A percentile compares a stretch with the other conserved stretches of the same genome.
Conservation (phyloP, 371 early-diverging fungal genomes). For the Mucor plumbeus region DNA sequence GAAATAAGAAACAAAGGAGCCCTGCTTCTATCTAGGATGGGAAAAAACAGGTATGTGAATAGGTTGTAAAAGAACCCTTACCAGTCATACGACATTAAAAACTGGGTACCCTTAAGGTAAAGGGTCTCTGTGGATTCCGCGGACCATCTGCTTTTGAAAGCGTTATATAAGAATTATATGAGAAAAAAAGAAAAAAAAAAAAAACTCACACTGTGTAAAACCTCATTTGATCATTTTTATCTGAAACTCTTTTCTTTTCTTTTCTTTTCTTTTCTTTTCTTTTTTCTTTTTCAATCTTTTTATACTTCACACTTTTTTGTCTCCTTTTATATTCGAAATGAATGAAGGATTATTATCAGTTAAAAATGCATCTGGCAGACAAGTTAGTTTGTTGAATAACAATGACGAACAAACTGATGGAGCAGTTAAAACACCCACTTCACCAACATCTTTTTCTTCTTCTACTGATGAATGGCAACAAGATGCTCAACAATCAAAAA, state of each 20-base stretch:
- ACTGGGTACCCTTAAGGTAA: constrained; percentile 12
- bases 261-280: constrained; percentile 10
- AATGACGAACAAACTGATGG: constrained; percentile 19
- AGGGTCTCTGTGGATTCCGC: constrained; percentile 15
- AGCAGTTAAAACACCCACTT: neutral
- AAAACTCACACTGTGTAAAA: neutral
- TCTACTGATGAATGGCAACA: constrained; percentile 21
- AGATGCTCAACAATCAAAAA: constrained; percentile 36
- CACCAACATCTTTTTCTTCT: constrained; percentile 9
- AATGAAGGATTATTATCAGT: constrained; percentile 37
- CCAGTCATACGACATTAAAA: constrained; percentile 4
- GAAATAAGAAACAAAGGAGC: no score
- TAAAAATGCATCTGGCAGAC: constrained; percentile 47
- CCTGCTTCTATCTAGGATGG: neutral
- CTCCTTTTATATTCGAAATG: constrained; percentile 4
- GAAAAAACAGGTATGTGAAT: no score
- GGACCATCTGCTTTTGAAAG: neutral
- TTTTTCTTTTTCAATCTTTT: neutral
- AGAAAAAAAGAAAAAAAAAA: neutral
- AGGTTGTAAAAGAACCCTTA: constrained; percentile 4
- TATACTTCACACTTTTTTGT: neutral
- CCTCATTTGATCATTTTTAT: constrained; percentile 11
- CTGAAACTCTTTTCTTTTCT: constrained; percentile 13
- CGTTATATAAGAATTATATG: constrained; percentile 8
- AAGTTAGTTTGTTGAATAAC: constrained; percentile 46